Base-by-base conservation (phyloP, 169 alveolate species). In the Besnoitia besnoiti region DNA sequence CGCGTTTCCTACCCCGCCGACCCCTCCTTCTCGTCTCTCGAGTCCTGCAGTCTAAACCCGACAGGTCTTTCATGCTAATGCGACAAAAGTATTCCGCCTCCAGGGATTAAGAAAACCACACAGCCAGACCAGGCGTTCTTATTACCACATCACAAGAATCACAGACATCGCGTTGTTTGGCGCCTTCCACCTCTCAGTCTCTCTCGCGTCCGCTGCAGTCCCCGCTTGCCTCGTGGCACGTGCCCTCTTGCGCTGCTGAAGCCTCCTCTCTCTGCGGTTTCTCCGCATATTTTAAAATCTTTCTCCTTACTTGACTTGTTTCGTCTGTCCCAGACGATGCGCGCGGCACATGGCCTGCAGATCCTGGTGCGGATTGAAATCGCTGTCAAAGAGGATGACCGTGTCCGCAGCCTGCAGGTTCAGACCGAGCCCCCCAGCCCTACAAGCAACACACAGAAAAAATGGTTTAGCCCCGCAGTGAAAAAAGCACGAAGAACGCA, bases 341-440 rank as follows among this genome's bases (percentile, higher is more conserved):
- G 99, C 99, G 91, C 99, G 91, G 91, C 95, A 94, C 92, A 97
- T 97, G 7, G 99, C 99, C 93, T 98, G 98, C 35, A 85, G 85
- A 33, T 87, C 93, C 84, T 90, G 97, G 88, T 96, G 98, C 0
- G 99, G 99, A 90, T 98, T 98, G 99, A 99, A 98, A 93, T 98
- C 99, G 40, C 98, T 95, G 93, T 98, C 99, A 93, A 97, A 98
- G 37, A 98, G 96, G 7, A 98, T 97, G 24, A 98, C 99, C n/a
- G 99, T 98, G 94, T 98, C 99, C 5, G 99, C 99, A 0, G 99
- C 97, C 94, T 98, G 98, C 40, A 98, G 96, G 92, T 98, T 98
- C 33, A 98, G 94, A 12, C 99, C 99, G 33, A 98, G 95, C 0
- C 99, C 99, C 21, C 96, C 97, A 24, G 97, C 99, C 46, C 97